Conservation (phyloP, 1,284 basidiomycete species). For the Tilletiopsis washingtonensis region DNA sequence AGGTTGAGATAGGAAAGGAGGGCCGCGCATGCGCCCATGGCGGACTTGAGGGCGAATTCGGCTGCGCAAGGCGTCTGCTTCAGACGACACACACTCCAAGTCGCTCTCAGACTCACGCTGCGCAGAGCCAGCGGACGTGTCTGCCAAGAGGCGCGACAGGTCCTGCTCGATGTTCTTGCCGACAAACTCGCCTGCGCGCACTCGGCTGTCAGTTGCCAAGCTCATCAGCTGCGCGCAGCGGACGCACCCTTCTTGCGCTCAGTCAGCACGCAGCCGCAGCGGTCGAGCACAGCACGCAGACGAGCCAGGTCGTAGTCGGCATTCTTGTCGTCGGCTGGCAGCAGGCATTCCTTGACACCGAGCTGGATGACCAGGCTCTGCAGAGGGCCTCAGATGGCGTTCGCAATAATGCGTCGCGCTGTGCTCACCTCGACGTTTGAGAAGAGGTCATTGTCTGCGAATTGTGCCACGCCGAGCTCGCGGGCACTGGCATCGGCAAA, state of each 20-base stretch:
- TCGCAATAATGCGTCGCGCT: neutral
- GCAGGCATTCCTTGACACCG: constrained; percentile 82
- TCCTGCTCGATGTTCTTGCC: constrained; percentile 76
- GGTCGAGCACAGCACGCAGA: constrained; percentile 56
- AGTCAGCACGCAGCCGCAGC: constrained; percentile 82
- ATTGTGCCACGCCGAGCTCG: constrained; percentile 65
- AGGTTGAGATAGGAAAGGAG: constrained; percentile 76
- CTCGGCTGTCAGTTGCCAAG: neutral
- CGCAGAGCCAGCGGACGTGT: constrained; percentile 48
- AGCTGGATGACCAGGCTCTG: constrained; percentile 91
- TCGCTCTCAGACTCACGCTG: constrained; percentile 51
- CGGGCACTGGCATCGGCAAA: constrained; percentile 55
- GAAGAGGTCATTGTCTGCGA: constrained; percentile 88
- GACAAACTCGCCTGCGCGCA: constrained; percentile 59
- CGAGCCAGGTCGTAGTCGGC: constrained; percentile 66
- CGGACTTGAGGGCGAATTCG: constrained; percentile 68
- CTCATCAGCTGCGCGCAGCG: neutral
- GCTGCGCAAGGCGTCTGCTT: constrained; percentile 50
- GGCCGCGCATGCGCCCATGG: constrained; percentile 72
- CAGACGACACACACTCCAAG: constrained; percentile 47
- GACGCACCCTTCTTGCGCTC: constrained; percentile 69
- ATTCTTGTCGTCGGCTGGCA: constrained; percentile 54
- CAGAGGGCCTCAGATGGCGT: neutral
- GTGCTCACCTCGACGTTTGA: constrained; percentile 79
- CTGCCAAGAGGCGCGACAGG: constrained; percentile 61